These are phyloP conservation scores for Plantago rigida DNA, from an alignment of 305 asterid species.

Conservation along the genomic window DNA sequence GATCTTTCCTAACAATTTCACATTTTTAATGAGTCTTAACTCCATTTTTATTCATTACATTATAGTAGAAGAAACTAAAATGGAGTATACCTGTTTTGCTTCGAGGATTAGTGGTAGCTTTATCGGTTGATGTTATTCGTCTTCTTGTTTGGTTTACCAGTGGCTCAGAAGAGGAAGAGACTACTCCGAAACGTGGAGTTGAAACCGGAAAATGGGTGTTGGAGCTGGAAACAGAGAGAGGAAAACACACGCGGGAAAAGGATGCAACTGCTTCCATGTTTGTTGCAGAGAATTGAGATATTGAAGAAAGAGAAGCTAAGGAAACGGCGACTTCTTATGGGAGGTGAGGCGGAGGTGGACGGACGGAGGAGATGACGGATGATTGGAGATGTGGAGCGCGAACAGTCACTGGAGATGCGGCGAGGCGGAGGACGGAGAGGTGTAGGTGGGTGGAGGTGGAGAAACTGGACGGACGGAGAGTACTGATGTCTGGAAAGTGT, in stretches of 20 bases:
- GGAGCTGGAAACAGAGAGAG: constrained; percentile 19
- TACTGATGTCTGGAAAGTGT: too few species aligned
- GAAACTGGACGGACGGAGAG: too few species aligned
- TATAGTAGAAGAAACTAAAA: constrained; percentile 13
- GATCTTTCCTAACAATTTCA: too few species aligned
- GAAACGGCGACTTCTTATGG: too few species aligned
- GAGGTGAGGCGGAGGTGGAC: too few species aligned
- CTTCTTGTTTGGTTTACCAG: constrained; percentile 19
- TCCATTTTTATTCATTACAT: not conserved
- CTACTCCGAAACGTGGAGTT: constrained; percentile 19
- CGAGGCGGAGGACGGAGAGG: too few species aligned
- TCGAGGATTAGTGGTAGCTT: constrained; percentile 20
- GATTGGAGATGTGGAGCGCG: too few species aligned
- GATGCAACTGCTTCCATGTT: constrained; percentile 31
- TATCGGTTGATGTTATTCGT: constrained; percentile 19
- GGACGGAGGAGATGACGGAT: too few species aligned
- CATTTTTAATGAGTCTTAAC: too few species aligned
- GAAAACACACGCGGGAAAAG: constrained; percentile 26
- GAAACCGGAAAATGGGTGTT: constrained; percentile 25
- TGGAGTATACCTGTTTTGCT: constrained; percentile 27
- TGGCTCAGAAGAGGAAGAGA: constrained; percentile 23
- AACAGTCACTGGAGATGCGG: too few species aligned
- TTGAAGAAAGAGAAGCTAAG: constrained; percentile 3
- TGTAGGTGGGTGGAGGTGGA: too few species aligned
- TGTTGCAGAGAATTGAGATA: not conserved